phyloP scores from a whole-genome alignment of 345 rosid species.

The Angophora floribunda region DNA sequence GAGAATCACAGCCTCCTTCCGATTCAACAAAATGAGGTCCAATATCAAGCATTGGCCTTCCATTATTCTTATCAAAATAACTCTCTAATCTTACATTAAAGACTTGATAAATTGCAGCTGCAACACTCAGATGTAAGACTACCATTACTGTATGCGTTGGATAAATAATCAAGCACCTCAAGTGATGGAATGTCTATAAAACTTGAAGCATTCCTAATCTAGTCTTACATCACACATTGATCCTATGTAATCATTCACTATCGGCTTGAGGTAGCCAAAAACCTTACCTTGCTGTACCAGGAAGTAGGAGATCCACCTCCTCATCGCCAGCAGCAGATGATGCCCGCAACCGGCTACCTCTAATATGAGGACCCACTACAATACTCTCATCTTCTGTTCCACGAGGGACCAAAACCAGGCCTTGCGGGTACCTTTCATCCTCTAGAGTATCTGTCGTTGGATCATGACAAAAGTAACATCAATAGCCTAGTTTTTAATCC shows the following conservation, averaged over 20 bases:
- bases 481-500: neutral
- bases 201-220: neutral
- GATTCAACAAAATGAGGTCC: neutral
- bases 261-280: neutral
- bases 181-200: neutral
- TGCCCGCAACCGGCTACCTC: conserved; percentile 86
- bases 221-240: neutral
- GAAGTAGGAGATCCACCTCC: conserved; percentile 98
- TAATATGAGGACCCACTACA: conserved; percentile 82
- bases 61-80: neutral
- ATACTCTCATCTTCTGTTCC: conserved; percentile 55
- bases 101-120: neutral
- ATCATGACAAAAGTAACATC: neutral
- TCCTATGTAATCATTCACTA: neutral
- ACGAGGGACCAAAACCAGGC: conserved; percentile 85
- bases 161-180: neutral
- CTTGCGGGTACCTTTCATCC: conserved; percentile 86
- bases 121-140: neutral
- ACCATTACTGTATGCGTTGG: neutral
- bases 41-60: neutral
- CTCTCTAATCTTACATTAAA: neutral
- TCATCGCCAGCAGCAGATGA: conserved; percentile 77
- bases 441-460: conserved; percentile 42
- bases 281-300: conserved; percentile 91
- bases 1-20: neutral